phyloP scores from a whole-genome alignment of 441 rosid species.

The Erodium chrysanthum region DNA sequence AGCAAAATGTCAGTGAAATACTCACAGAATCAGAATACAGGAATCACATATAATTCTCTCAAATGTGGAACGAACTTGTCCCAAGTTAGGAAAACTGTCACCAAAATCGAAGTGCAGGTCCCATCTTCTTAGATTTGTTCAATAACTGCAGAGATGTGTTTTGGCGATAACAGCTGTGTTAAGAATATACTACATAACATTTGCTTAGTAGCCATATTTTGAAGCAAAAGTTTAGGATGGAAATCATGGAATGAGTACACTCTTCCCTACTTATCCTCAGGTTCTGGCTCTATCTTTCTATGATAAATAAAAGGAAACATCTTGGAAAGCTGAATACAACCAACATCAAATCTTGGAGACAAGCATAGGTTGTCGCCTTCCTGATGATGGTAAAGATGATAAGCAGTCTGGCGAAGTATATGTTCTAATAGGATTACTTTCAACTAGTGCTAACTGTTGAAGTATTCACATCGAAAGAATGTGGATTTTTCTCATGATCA shows the following conservation, averaged over 20 bases:
- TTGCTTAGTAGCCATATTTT: background rate
- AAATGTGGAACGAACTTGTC: background rate
- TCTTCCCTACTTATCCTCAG: background rate
- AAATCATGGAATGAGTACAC: background rate
- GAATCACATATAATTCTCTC: background rate
- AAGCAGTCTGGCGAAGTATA: background rate
- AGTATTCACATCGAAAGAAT: too few relatives aligned
- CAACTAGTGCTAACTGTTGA: too few relatives aligned
- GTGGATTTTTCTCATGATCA: too few relatives aligned
- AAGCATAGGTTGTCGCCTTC: background rate
- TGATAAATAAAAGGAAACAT: background rate
- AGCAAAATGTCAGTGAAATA: background rate
- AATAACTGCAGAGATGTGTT: background rate
- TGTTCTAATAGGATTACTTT: background rate
- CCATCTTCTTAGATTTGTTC: constrained; percentile 24
- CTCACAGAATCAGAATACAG: background rate
- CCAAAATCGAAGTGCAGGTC: background rate
- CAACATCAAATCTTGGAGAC: background rate
- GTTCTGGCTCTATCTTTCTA: background rate
- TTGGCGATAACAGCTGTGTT: background rate
- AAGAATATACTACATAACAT: background rate
- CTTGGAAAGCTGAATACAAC: background rate
- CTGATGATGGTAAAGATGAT: background rate
- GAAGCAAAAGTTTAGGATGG: background rate
- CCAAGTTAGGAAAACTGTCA: background rate